Percentiles rank a stretch among this genome's conserved stretches.
Evolutionary conservation across 1,284 basidiomycete genomes (phyloP).

Genomic region (Pulchroboletus neoregius): DNA sequence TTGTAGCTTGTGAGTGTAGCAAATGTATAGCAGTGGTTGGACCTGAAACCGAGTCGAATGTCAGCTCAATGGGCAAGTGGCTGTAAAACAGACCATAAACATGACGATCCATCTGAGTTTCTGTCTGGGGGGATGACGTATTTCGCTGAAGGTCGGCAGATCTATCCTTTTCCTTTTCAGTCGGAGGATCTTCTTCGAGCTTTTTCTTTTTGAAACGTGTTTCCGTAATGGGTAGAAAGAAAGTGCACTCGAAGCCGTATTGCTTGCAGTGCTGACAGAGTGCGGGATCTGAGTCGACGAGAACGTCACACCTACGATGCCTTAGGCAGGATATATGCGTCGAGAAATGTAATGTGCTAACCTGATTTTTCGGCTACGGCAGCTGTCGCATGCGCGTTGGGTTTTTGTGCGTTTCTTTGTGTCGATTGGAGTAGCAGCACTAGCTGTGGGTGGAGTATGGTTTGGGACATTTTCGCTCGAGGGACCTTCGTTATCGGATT

Average conservation of each 20-base stretch:
- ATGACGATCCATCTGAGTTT: conserved; percentile 47
- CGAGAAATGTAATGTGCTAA: conserved; percentile 29
- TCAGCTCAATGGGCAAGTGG: conserved; percentile 5
- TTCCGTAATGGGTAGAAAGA: conserved; percentile 96
- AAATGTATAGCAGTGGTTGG: conserved; percentile 85
- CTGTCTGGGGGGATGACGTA: conserved; percentile 37
- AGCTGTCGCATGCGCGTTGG: conserved; percentile 86
- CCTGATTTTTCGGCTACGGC: conserved; percentile 91
- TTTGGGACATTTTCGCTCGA: conserved; percentile 45
- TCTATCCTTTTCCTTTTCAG: conserved; percentile 41
- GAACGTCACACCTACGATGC: conserved; percentile 65
- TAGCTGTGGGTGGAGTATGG: conserved; percentile 33
- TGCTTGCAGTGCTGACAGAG: conserved; percentile 86
- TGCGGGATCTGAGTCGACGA: conserved; percentile 69
- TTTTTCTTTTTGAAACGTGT: conserved; percentile 97
- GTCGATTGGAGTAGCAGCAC: conserved; percentile 40
- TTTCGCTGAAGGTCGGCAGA: conserved; percentile 26
- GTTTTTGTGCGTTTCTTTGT: conserved; percentile 87
- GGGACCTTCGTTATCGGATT: conserved; percentile 57
- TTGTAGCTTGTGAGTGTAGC: conserved; percentile 82
- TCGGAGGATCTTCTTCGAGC: conserved; percentile 59
- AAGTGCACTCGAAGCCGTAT: conserved; percentile 90
- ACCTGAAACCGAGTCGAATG: conserved; percentile 42
- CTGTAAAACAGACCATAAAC: conserved; percentile 53
- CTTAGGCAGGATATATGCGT: conserved; percentile 17